Conservation (phyloP, 768 basidiomycete species). For the Omphalotus guepiniiformis region DNA sequence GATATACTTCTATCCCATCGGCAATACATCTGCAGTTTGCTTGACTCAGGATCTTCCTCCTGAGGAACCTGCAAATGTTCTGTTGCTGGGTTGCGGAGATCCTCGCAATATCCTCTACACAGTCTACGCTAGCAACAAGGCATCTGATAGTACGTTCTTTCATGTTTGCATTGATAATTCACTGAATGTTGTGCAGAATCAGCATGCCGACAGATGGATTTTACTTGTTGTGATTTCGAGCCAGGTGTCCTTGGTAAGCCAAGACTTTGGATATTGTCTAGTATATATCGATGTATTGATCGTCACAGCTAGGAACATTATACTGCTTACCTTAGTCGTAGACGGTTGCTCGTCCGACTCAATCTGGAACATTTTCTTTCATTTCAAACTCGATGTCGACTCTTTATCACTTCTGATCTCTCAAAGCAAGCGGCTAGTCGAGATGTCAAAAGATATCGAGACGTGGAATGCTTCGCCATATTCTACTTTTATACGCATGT, state of each 20-base stretch:
- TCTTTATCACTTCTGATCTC: constrained; percentile 19
- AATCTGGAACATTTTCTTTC: constrained; percentile 33
- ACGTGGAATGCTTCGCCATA: constrained; percentile 27
- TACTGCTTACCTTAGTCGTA: constrained; percentile 28
- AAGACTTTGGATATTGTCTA: constrained; percentile 7
- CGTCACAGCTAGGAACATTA: constrained; percentile 32
- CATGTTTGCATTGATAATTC: neutral
- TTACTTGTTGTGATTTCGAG: constrained; percentile 36
- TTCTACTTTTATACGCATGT: constrained; percentile 22
- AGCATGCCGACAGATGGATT: constrained; percentile 21
- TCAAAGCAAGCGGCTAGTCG: constrained; percentile 27
- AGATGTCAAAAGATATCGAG: constrained; percentile 15
- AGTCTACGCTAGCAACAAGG: constrained; percentile 19
- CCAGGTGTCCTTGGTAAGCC: constrained; percentile 17
- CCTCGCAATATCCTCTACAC: constrained; percentile 45
- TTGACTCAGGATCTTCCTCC: constrained; percentile 37
- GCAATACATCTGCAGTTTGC: constrained; percentile 43
- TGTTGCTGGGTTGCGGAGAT: constrained; percentile 46
- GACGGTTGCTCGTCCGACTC: constrained; percentile 17
- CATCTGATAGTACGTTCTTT: constrained; percentile 11
- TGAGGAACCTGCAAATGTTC: constrained; percentile 34
- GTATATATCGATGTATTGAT: neutral
- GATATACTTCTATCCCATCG: constrained; percentile 36
- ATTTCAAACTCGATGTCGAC: constrained; percentile 26
- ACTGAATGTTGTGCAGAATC: neutral